A percentile compares a stretch with the other conserved stretches of the same genome.
phyloP scores from a whole-genome alignment of 495 filamentous ascomycete species.

The Neurospora sp. region DNA sequence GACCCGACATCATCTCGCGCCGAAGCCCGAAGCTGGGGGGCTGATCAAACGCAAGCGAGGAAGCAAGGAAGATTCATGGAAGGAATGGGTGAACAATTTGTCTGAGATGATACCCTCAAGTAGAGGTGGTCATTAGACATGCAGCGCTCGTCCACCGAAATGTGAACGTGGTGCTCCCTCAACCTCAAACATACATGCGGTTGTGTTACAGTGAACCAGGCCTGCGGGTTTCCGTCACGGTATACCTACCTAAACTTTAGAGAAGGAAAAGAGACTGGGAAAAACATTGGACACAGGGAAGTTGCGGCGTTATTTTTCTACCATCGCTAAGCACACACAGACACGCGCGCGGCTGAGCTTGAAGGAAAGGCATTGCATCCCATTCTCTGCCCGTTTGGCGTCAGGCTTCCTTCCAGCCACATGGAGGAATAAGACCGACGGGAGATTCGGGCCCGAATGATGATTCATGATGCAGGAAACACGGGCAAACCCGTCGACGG shows the following conservation, averaged over 20 bases:
- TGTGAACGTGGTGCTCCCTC: neutral
- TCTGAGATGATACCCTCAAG: neutral
- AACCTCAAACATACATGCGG: neutral
- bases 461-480: neutral
- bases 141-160: neutral
- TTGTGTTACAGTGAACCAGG: neutral
- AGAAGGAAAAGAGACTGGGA: neutral
- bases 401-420: neutral
- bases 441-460: neutral
- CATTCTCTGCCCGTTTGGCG: neutral
- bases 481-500: neutral
- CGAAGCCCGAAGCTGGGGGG: neutral
- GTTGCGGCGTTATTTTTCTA: neutral
- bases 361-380: neutral
- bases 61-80: neutral
- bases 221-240: neutral
- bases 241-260: neutral
- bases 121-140: too few relatives aligned
- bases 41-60: neutral
- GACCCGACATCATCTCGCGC: neutral
- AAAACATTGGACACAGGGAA: neutral
- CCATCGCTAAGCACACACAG: neutral
- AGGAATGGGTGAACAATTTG: neutral
- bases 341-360: neutral
- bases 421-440: neutral